Conservation (phyloP, 2,329 filamentous ascomycete genomes). For the Thielaviopsis musarum region DNA sequence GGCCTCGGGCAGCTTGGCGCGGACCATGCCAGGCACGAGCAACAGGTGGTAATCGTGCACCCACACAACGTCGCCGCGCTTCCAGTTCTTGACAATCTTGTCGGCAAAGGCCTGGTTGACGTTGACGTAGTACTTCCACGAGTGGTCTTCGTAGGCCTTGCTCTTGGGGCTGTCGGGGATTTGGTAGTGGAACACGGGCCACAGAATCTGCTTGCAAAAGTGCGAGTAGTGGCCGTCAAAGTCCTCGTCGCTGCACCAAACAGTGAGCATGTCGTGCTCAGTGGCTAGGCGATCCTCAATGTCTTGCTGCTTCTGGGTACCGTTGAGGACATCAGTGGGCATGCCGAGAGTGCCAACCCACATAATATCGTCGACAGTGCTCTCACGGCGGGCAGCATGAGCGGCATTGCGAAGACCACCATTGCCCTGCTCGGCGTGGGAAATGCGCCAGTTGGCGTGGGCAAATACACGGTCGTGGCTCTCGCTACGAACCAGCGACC, state of each 20-base stretch:
- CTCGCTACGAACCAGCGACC: conserved; percentile 34
- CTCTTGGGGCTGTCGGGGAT: conserved; percentile 96
- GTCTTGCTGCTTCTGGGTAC: conserved; percentile 57
- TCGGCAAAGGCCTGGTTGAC: conserved; percentile 90
- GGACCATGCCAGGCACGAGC: conserved; percentile 75
- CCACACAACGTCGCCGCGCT: conserved; percentile 85
- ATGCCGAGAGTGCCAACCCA: conserved; percentile 90
- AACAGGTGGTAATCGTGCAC: conserved; percentile 90
- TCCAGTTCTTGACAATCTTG: conserved; percentile 80
- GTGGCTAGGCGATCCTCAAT: conserved; percentile 69
- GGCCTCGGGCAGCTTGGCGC: conserved; percentile 77
- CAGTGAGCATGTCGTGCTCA: conserved; percentile 66
- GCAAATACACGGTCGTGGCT: conserved; percentile 57
- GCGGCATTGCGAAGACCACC: conserved; percentile 82
- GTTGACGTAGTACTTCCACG: conserved; percentile 85
- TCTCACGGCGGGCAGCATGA: conserved; percentile 55
- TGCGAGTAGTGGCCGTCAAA: conserved; percentile 90
- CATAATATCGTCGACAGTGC: conserved; percentile 55
- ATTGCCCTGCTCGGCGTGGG: conserved; percentile 78
- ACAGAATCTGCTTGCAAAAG: conserved; percentile 94
- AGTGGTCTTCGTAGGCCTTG: conserved; percentile 95
- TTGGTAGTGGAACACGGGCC: conserved; percentile 96
- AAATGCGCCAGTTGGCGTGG: conserved; percentile 65
- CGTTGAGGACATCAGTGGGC: conserved; percentile 71
- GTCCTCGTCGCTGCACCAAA: conserved; percentile 79